Evolutionary conservation across 148 eudicot species (phyloP).

Genomic region (Fallopia convolvulus): DNA sequence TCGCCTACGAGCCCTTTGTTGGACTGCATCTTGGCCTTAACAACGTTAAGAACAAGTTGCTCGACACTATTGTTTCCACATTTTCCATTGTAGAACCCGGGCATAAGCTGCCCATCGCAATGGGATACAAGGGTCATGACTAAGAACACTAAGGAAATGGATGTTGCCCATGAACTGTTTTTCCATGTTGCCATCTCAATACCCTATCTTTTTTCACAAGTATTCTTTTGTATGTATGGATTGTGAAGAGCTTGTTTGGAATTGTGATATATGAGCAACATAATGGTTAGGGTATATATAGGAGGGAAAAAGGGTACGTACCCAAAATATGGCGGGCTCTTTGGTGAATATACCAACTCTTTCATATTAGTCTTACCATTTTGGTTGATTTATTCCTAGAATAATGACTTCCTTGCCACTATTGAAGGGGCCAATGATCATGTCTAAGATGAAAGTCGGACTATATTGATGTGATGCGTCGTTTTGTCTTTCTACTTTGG

Average conservation of each 20-base stretch:
- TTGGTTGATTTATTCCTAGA: not conserved
- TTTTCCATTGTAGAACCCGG: not conserved
- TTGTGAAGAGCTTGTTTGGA: not conserved
- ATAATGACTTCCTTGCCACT: not conserved
- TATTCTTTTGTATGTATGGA: not conserved
- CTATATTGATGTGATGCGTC: slow-evolving; percentile 1
- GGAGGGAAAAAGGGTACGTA: not conserved
- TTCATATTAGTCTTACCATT: not conserved
- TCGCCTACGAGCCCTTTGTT: slow-evolving; percentile 1
- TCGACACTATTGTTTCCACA: slow-evolving; percentile 3
- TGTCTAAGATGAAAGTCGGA: not conserved
- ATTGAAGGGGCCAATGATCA: not conserved
- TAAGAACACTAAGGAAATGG: not conserved
- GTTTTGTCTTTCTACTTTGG: not conserved
- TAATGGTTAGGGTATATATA: not conserved
- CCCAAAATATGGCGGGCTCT: not conserved
- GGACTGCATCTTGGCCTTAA: not conserved
- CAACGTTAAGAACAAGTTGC: not conserved
- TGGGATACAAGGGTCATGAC: not conserved
- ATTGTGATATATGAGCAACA: not conserved
- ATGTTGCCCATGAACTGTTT: not conserved
- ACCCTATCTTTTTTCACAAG: not conserved
- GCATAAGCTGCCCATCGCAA: not conserved
- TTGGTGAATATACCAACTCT: not conserved
- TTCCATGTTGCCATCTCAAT: not conserved